Percentiles rank a stretch among this genome's conserved stretches.
Conservation (phyloP, 2,329 filamentous ascomycete genomes). For the Xylariomycetidae sp. region DNA sequence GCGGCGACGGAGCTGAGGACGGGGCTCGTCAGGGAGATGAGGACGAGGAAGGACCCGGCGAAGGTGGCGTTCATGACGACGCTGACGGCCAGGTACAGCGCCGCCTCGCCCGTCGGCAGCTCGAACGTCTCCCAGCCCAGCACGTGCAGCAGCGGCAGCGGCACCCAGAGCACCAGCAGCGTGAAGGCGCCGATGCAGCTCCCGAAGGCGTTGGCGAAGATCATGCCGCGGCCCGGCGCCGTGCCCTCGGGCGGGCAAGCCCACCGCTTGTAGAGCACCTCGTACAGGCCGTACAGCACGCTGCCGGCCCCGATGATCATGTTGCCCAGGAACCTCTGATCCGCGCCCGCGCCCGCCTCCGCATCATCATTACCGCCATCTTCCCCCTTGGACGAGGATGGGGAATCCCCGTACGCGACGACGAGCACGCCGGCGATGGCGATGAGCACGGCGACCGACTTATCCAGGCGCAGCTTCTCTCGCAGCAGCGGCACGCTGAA, state of each 20-base stretch:
- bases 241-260: constrained; percentile 91
- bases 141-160: constrained; percentile 77
- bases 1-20: constrained; percentile 91
- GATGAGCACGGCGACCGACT: constrained; percentile 79
- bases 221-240: constrained; percentile 79
- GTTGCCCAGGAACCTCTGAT: constrained; percentile 75
- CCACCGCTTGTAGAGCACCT: constrained; percentile 90
- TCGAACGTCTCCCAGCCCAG: constrained; percentile 78
- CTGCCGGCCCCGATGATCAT: constrained; percentile 87
- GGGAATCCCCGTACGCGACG: constrained; percentile 88
- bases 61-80: constrained; percentile 88
- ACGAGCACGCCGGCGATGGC: constrained; percentile 87
- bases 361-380: constrained; percentile 35
- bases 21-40: constrained; percentile 89
- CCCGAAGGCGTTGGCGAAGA: constrained; percentile 92
- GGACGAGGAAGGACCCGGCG: constrained; percentile 84
- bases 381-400: too few relatives aligned
- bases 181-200: constrained; percentile 85
- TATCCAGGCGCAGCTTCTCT: constrained; percentile 78
- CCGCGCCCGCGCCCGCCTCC: constrained; percentile 35
- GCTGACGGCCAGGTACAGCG: constrained; percentile 73
- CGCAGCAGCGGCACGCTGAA: constrained; percentile 88
- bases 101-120: constrained; percentile 72
- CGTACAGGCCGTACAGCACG: constrained; percentile 92
- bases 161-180: constrained; percentile 83